Evolutionary conservation across 2,329 filamentous ascomycete genomes (phyloP).

Genomic region (Pyricularia pennisetigena): DNA sequence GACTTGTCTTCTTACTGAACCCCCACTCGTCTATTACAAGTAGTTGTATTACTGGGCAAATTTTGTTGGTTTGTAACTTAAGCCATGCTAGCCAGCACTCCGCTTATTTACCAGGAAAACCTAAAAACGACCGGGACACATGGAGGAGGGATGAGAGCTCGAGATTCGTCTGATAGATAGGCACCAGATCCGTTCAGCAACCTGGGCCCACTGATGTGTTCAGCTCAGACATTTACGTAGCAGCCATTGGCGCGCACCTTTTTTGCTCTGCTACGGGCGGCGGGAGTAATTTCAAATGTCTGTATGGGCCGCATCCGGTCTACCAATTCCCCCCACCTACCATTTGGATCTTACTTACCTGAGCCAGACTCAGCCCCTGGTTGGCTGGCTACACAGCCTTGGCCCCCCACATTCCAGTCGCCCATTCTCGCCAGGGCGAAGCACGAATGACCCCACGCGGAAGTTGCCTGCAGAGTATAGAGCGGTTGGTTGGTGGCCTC

Average conservation of each 20-base stretch:
- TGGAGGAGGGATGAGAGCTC: background rate
- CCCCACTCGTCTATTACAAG: no score
- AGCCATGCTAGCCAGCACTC: background rate
- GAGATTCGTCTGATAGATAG: background rate
- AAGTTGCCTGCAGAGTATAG: background rate
- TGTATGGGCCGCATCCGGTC: background rate
- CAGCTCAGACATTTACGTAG: background rate
- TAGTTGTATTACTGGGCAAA: no score
- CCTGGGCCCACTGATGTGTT: background rate
- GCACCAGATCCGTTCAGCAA: background rate
- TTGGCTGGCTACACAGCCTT: background rate
- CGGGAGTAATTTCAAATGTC: background rate
- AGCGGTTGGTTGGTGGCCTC: background rate
- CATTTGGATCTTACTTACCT: background rate
- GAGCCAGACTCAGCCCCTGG: background rate
- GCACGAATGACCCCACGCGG: background rate
- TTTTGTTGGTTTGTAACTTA: background rate
- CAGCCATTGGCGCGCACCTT: background rate
- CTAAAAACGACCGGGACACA: background rate
- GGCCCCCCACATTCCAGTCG: background rate
- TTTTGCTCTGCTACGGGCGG: background rate
- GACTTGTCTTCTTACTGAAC: no score
- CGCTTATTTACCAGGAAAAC: background rate
- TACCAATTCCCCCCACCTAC: background rate
- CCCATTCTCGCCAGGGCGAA: background rate